Evolutionary conservation across 2,329 filamentous ascomycete species (phyloP), one percentile per base, ranked within the genome.

Genomic region (Aurifilum marmelostoma): DNA sequence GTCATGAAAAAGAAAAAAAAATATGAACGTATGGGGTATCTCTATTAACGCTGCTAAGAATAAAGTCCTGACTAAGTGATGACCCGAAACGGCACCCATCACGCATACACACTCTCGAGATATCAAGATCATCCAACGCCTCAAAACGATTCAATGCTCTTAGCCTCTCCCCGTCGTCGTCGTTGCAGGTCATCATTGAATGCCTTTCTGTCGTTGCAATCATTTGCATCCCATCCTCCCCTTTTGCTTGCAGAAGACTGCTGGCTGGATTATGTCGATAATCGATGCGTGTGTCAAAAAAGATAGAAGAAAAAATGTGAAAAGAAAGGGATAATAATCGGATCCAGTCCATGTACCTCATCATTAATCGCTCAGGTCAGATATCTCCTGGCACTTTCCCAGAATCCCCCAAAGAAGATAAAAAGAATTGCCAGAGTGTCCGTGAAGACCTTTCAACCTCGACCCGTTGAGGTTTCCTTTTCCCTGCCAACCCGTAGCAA

Each of bases 1-100:
- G 11, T 59, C 9, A 21, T 37, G 29, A 59, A 37, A 59, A 37
- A 41, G n/a, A n/a, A n/a, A n/a, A n/a, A n/a, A n/a, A n/a, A n/a
- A n/a, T n/a, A n/a, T 21, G 63, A 66, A 60, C 37, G 67, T 66
- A 60, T 50, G 52, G 67, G 69, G 69, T 69, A 69, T 71, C 67
- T 71, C 64, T 71, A 66, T 71, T 63, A 66, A 64, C 59, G 64
- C 39, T 69, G 60, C 67, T 66, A 12, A 34, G 61, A 39, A 24
- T 65, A 58, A 32, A 56, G 34, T 47, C 43, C 43, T 47, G n/a
- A n/a, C n/a, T n/a, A n/a, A n/a, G n/a, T n/a, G n/a, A n/a, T 21
- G 18, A 47, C 18, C 43, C 9, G 37, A 34, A 61, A 39, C 32
- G 63, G 63, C n/a, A 54, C 66, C 32, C 50, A 61, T 16, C 34